Conservation (phyloP, 345 rosid genomes). For the Populus pruinosa region DNA sequence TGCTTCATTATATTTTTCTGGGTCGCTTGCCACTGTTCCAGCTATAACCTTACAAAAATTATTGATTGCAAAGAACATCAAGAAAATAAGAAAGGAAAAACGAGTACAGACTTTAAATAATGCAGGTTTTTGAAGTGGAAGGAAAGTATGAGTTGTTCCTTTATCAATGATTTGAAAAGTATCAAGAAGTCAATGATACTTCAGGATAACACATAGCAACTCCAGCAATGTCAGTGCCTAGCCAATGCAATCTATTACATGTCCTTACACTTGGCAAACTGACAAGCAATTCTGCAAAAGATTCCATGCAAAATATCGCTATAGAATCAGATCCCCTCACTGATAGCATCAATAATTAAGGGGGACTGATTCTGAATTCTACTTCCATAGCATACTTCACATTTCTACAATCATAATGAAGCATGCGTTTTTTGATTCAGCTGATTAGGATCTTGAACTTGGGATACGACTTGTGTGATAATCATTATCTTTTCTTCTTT, state of each 20-base stretch:
- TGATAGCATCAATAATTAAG: background rate
- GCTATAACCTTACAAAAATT: constrained; percentile 71
- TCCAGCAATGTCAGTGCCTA: background rate
- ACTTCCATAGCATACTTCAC: background rate
- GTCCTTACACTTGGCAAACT: background rate
- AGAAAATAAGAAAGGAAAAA: background rate
- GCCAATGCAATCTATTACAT: background rate
- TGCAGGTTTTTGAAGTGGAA: background rate
- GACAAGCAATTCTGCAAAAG: background rate
- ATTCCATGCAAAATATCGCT: background rate
- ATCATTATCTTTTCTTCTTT: too few species aligned
- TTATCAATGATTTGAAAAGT: background rate
- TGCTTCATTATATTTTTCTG: constrained; percentile 72
- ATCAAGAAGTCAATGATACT: background rate
- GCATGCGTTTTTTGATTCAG: background rate
- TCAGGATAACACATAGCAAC: background rate
- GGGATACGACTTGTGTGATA: too few species aligned
- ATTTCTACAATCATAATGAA: background rate
- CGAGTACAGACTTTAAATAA: background rate
- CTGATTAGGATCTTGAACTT: background rate
- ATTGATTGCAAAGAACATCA: constrained; percentile 6
- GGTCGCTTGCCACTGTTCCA: constrained; percentile 75
- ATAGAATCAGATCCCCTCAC: background rate
- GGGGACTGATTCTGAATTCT: too few species aligned
- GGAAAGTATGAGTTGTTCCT: background rate